A percentile compares a stretch with the other conserved stretches of the same genome.
These are phyloP conservation scores for Rutstroemia sp. DNA, from an alignment of 2,329 filamentous ascomycete species.

Conservation along the genomic window DNA sequence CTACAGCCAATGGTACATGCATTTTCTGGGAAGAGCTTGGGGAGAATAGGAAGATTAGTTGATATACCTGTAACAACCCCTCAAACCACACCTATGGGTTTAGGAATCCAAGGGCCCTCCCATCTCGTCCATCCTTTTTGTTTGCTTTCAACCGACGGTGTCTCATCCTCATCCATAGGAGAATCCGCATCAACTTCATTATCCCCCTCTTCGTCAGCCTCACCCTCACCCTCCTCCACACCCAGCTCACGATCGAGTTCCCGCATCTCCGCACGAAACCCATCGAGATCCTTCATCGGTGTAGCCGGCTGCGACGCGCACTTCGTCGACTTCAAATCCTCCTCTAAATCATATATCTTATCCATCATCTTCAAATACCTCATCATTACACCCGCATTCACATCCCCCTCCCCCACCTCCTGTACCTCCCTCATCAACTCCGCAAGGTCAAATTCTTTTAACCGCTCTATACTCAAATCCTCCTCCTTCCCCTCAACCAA, in stretches of 20 bases:
- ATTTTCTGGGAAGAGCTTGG: no score
- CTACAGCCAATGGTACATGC: no score
- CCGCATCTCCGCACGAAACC: slow-evolving; percentile 18
- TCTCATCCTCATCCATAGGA: not conserved
- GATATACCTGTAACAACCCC: not conserved
- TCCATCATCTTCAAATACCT: slow-evolving; percentile 34
- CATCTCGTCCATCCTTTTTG: slow-evolving; percentile 10
- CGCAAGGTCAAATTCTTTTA: slow-evolving; percentile 11
- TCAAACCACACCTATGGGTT: slow-evolving; percentile 15
- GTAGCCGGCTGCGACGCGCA: not conserved
- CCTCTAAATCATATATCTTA: slow-evolving; percentile 29
- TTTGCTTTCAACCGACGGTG: not conserved
- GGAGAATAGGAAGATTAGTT: not conserved
- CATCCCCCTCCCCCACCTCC: slow-evolving; percentile 14
- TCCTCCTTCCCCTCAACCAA: slow-evolving; percentile 21
- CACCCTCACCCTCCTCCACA: slow-evolving; percentile 15
- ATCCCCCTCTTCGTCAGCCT: slow-evolving; percentile 11
- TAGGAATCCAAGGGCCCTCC: slow-evolving; percentile 17
- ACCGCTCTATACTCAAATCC: slow-evolving; percentile 10
- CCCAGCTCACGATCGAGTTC: slow-evolving; percentile 14
- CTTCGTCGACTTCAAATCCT: not conserved
- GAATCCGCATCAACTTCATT: not conserved
- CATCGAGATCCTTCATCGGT: slow-evolving; percentile 10
- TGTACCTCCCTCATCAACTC: slow-evolving; percentile 18
- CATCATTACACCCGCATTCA: slow-evolving; percentile 17